Conservation (phyloP, 2,329 filamentous ascomycete genomes). For the Trichoderma sp. region DNA sequence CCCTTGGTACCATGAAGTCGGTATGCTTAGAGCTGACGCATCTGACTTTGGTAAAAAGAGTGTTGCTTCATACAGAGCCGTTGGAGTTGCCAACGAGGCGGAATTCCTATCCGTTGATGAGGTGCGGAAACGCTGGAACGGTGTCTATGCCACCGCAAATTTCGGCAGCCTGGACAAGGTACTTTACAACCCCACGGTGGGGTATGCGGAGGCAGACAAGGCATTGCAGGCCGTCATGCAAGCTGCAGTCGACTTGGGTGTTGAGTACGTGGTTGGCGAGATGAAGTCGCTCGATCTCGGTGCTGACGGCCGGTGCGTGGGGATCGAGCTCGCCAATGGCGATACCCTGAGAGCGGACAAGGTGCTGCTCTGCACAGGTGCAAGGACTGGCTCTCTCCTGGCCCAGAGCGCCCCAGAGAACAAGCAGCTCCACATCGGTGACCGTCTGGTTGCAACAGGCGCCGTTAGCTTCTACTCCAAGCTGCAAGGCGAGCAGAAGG, state of each 20-base stretch:
- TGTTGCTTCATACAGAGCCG: constrained; percentile 36
- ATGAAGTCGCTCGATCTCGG: constrained; percentile 48
- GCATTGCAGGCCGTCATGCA: constrained; percentile 53
- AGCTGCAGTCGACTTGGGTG: constrained; percentile 50
- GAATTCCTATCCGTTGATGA: constrained; percentile 47
- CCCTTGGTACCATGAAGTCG: constrained; percentile 54
- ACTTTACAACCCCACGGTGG: constrained; percentile 56
- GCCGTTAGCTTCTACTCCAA: constrained; percentile 43
- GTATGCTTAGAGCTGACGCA: constrained; percentile 47
- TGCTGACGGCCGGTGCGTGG: constrained; percentile 43
- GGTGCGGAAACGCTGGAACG: constrained; percentile 53
- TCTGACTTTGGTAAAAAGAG: constrained; percentile 45
- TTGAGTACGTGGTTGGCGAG: constrained; percentile 53
- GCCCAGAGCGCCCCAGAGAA: constrained; percentile 49
- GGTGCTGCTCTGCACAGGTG: constrained; percentile 54
- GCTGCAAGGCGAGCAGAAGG: constrained; percentile 42
- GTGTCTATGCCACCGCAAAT: constrained; percentile 55
- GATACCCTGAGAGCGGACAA: constrained; percentile 48
- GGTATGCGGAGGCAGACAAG: constrained; percentile 58
- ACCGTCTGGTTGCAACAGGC: constrained; percentile 56
- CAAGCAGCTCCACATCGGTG: constrained; percentile 49
- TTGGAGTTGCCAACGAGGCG: constrained; percentile 40
- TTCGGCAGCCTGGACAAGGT: constrained; percentile 55
- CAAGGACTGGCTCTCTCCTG: constrained; percentile 54
- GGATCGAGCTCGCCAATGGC: constrained; percentile 49